Evolutionary conservation across 2,329 filamentous ascomycete genomes (phyloP).

Genomic region (Cadophora sp.): DNA sequence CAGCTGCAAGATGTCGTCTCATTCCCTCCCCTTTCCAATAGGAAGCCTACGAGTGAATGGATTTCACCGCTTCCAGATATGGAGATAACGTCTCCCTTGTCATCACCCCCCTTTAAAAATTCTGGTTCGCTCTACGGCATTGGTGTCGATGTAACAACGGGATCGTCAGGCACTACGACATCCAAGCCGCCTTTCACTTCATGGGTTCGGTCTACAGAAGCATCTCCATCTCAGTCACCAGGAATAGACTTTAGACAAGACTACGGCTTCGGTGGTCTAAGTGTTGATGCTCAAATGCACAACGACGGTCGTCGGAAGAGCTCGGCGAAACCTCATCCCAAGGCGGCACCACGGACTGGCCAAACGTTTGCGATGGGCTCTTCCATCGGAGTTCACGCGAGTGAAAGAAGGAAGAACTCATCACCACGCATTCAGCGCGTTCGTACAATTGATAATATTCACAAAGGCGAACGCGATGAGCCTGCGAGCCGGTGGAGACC

Average conservation of each 20-base stretch:
- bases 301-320: constrained; percentile 24
- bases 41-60: constrained; percentile 40
- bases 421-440: constrained; percentile 24
- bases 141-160: constrained; percentile 34
- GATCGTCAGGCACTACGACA: constrained; percentile 15
- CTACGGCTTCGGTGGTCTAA: constrained; percentile 11
- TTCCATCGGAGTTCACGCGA: constrained; percentile 29
- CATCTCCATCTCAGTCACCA: constrained; percentile 15
- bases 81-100: constrained; percentile 6
- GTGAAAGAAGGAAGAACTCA: constrained; percentile 30
- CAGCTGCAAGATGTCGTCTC: constrained; percentile 34
- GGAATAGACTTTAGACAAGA: constrained; percentile 3
- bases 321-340: constrained; percentile 30
- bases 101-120: constrained; percentile 3
- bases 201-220: constrained; percentile 2
- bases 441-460: constrained; percentile 32
- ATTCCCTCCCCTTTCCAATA: constrained; percentile 37
- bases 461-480: constrained; percentile 28
- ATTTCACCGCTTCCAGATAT: constrained; percentile 39
- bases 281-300: neutral
- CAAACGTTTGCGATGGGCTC: constrained; percentile 28
- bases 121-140: constrained; percentile 33
- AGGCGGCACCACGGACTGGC: constrained; percentile 30
- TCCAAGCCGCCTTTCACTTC: constrained; percentile 14
- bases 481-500: constrained; percentile 26